Conservation (phyloP, 2,329 filamentous ascomycete species). For the Aspergillus ibericus region DNA sequence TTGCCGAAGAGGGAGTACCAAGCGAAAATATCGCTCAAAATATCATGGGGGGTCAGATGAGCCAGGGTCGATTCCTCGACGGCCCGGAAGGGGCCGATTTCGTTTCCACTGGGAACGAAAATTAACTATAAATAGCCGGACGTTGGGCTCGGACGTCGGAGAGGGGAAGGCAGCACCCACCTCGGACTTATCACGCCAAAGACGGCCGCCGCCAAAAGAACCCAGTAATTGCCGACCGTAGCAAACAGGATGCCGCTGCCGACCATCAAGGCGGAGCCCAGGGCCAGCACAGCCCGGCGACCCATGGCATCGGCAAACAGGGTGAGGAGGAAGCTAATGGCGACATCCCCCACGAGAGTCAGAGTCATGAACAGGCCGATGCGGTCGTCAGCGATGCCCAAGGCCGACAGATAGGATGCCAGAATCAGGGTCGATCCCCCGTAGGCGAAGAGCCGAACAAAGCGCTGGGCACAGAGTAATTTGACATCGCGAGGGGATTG, state of each 20-base stretch:
- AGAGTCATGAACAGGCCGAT: constrained; percentile 67
- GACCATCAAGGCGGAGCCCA: constrained; percentile 59
- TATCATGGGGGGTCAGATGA: constrained; percentile 57
- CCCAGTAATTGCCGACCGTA: constrained; percentile 58
- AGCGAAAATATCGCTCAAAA: constrained; percentile 62
- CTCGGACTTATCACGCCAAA: constrained; percentile 62
- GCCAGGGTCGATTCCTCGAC: constrained; percentile 66
- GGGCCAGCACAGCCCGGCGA: constrained; percentile 54
- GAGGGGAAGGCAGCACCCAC: constrained; percentile 22
- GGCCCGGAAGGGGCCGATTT: constrained; percentile 67
- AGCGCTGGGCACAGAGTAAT: constrained; percentile 42
- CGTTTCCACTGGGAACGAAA: constrained; percentile 50
- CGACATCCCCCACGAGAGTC: constrained; percentile 61
- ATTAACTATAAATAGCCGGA: not conserved
- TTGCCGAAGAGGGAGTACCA: constrained; percentile 61
- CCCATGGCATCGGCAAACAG: constrained; percentile 61
- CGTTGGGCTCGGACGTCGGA: not conserved
- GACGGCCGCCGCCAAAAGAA: constrained; percentile 58
- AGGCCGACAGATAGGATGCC: constrained; percentile 60
- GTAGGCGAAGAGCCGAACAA: constrained; percentile 63
- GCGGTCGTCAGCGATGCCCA: constrained; percentile 57
- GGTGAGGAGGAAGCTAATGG: constrained; percentile 58
- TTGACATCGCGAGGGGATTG: constrained; percentile 39
- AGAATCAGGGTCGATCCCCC: constrained; percentile 62
- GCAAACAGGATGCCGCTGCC: constrained; percentile 57